phyloP scores from a whole-genome alignment of 768 basidiomycete genomes.

The Macrocybe gigantea region DNA sequence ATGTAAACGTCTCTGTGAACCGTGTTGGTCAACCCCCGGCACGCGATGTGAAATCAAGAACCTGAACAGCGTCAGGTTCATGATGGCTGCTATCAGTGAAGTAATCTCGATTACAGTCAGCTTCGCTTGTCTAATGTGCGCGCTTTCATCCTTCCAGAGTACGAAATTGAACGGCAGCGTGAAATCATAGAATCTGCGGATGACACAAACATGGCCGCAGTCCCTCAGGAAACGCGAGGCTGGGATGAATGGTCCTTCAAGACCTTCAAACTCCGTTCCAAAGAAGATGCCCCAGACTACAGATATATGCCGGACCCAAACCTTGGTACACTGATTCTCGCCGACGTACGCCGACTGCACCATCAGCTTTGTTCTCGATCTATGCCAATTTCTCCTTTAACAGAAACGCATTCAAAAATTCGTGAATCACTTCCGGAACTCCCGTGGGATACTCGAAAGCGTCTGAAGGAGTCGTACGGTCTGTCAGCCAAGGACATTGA shows the following conservation, averaged over 20 bases:
- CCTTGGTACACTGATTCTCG: constrained; percentile 65
- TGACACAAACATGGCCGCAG: constrained; percentile 24
- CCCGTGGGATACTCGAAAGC: constrained; percentile 53
- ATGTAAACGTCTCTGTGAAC: constrained; percentile 93
- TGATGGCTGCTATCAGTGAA: constrained; percentile 78
- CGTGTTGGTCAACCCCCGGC: constrained; percentile 55
- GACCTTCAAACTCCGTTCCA: constrained; percentile 79
- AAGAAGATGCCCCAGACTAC: constrained; percentile 95
- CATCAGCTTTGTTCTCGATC: too few relatives aligned
- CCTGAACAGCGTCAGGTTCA: constrained; percentile 84
- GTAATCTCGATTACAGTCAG: not conserved
- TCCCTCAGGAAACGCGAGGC: constrained; percentile 86
- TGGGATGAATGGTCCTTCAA: constrained; percentile 78
- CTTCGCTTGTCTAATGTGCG: not conserved
- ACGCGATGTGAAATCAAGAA: constrained; percentile 97
- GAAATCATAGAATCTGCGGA: constrained; percentile 36
- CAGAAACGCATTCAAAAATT: constrained; percentile 62
- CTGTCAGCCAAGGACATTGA: constrained; percentile 64
- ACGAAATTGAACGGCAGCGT: constrained; percentile 77
- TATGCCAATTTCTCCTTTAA: constrained; percentile 7
- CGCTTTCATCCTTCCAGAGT: not conserved
- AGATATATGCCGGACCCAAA: constrained; percentile 98
- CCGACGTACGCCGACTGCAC: constrained; percentile 27
- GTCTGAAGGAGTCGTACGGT: constrained; percentile 43
- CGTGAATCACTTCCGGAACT: constrained; percentile 64